phyloP scores from a whole-genome alignment of 495 filamentous ascomycete species.

The Bryoglossum gracile region DNA sequence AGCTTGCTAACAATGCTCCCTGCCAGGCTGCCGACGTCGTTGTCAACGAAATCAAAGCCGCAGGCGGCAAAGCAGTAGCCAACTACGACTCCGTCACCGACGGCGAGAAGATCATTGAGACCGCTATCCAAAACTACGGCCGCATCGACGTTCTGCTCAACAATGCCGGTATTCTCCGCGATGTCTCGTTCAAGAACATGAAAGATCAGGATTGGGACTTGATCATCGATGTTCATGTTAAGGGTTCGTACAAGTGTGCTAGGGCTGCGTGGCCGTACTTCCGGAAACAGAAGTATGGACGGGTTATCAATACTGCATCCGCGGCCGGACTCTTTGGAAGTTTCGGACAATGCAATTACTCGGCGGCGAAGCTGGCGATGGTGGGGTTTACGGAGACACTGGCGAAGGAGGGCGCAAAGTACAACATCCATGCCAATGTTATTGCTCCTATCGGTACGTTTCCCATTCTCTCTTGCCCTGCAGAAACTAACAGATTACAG shows the following conservation, averaged over 20 bases:
- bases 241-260: slow-evolving; percentile 94
- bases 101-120: slow-evolving; percentile 93
- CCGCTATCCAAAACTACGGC: slow-evolving; percentile 86
- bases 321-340: slow-evolving; percentile 92
- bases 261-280: slow-evolving; percentile 97
- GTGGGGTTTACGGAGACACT: slow-evolving; percentile 98
- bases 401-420: slow-evolving; percentile 95
- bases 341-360: slow-evolving; percentile 97
- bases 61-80: slow-evolving; percentile 92
- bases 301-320: slow-evolving; percentile 93
- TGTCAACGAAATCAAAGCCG: slow-evolving; percentile 86
- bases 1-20: not conserved
- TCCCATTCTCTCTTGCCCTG: not conserved
- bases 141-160: slow-evolving; percentile 94
- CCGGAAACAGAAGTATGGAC: slow-evolving; percentile 95
- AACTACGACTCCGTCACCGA: slow-evolving; percentile 97
- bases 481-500: slow-evolving; percentile 28
- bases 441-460: slow-evolving; percentile 78
- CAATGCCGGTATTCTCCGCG: slow-evolving; percentile 95
- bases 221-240: slow-evolving; percentile 87
- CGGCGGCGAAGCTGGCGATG: slow-evolving; percentile 91
- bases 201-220: slow-evolving; percentile 95
- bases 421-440: slow-evolving; percentile 94
- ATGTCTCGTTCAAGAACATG: slow-evolving; percentile 99
- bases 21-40: slow-evolving; percentile 86